Base-by-base conservation (phyloP, 1,284 basidiomycete genomes). In the Melampsora larici-populina region DNA sequence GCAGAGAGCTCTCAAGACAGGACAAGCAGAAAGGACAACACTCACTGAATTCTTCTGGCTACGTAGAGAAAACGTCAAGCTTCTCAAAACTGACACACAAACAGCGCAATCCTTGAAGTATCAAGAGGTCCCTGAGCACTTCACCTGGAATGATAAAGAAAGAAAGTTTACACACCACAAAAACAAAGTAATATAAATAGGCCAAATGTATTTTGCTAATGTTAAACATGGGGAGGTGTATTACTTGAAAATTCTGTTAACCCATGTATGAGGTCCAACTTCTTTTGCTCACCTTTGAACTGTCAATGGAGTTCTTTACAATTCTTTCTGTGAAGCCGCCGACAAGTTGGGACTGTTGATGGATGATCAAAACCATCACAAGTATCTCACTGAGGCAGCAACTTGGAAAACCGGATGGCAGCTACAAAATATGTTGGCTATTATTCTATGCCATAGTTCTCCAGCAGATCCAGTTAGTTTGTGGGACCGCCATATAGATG, bases 351-450 rank as follows among this genome's bases (percentile, higher is more conserved):
- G n/a, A n/a, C n/a, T 88, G 0, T 80, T 87, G 7, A 40, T 62
- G 17, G n/a, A 36, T n/a, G 70, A 71, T 29, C 81, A 81, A 0
- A 86, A 87, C 79, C 87, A 86, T 86, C 33, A 81, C 0, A 78
- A 79, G 6, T 87, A 86, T 74, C 80, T 87, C 0, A 31, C 80
- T 33, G 87, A 88, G 77, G 87, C 87, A 15, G 65, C 81, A 26
- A 70, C 73, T 0, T 86, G 87, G 82, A 84, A 86, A 58, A 85
- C 84, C 4, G 87, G 86, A 0, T 33, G 31, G 18, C 82, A 81
- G 0, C 83, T 88, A 0, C 82, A 84, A 0, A 80, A 82, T 1
- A 82, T 88, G 0, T 87, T 88, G 83, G 83, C 81, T 0, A 85
- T 83, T 2, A 82, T 87, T 2, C 82, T 87, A 0, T 63, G 84